These are phyloP conservation scores for Echria macrotheca DNA, from an alignment of 495 filamentous ascomycete species.

Conservation along the genomic window DNA sequence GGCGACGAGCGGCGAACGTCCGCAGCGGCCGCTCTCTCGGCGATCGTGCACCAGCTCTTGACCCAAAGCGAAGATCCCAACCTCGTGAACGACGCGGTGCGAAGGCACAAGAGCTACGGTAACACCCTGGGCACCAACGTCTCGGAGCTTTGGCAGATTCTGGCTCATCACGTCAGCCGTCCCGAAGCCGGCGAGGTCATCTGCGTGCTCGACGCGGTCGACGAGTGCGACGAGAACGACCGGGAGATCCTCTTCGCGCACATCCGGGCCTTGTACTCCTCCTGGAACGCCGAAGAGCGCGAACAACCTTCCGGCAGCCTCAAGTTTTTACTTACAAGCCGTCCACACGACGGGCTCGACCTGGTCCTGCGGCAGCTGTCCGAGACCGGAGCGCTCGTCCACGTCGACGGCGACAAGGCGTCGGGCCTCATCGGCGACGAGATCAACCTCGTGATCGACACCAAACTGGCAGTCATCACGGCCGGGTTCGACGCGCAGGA, in stretches of 20 bases:
- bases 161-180: constrained; percentile 28
- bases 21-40: constrained; percentile 24
- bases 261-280: constrained; percentile 23
- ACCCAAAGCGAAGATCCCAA: constrained; percentile 7
- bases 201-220: constrained; percentile 39
- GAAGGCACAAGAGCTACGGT: constrained; percentile 16
- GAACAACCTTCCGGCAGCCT: constrained; percentile 19
- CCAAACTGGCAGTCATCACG: constrained; percentile 17
- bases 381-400: constrained; percentile 12
- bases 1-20: constrained; percentile 17
- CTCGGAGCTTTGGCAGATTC: constrained; percentile 36
- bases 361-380: constrained; percentile 16
- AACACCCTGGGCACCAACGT: constrained; percentile 27
- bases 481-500: constrained; percentile 8
- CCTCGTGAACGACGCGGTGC: constrained; percentile 24
- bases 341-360: constrained; percentile 31
- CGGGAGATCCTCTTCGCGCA: constrained; percentile 21
- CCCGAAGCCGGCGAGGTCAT: constrained; percentile 35
- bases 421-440: constrained; percentile 29
- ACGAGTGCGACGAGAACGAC: constrained; percentile 32
- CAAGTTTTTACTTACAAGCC: constrained; percentile 36
- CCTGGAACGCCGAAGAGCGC: background rate
- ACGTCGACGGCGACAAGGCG: constrained; percentile 29
- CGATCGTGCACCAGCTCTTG: constrained; percentile 37
- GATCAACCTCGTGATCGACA: constrained; percentile 37